Evolutionary conservation across 257 asterid genomes (phyloP).

Genomic region (Lycium ferocissimum): DNA sequence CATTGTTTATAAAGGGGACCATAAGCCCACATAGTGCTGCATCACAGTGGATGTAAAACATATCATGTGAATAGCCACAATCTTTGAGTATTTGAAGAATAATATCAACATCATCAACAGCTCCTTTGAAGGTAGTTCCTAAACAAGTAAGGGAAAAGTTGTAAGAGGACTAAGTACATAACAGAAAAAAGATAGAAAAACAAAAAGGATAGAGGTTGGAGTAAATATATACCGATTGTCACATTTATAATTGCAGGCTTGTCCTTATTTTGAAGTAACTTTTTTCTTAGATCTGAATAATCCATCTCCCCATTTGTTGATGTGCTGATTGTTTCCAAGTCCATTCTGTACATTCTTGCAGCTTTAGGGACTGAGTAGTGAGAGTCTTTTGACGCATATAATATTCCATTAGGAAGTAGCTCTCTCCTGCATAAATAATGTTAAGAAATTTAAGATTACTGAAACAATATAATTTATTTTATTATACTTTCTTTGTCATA

Average conservation of each 20-base stretch:
- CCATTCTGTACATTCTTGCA: conserved; percentile 35
- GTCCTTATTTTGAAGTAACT: conserved; percentile 30
- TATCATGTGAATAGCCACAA: conserved; percentile 36
- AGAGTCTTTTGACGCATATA: conserved; percentile 33
- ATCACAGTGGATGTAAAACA: conserved; percentile 44
- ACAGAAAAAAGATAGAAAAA: neutral
- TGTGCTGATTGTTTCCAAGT: conserved; percentile 26
- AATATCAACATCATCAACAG: conserved; percentile 45
- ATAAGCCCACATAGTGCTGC: conserved; percentile 43
- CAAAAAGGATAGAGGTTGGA: neutral
- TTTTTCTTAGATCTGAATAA: conserved; percentile 25
- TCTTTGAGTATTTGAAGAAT: conserved; percentile 35
- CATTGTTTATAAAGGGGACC: conserved; percentile 39
- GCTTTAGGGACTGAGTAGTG: conserved; percentile 32
- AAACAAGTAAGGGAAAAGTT: too few relatives aligned
- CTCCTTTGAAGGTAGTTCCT: conserved; percentile 57
- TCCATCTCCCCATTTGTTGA: conserved; percentile 28
- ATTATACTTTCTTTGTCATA: too few relatives aligned
- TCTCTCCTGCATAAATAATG: conserved; percentile 32
- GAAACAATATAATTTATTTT: neutral
- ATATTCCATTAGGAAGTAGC: conserved; percentile 30
- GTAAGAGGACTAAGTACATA: neutral
- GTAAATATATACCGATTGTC: conserved; percentile 24
- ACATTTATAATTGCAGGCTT: conserved; percentile 36
- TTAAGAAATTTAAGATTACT: neutral